Evolutionary conservation across 2,329 filamentous ascomycete species (phyloP), one percentile per base, ranked within the genome.

Genomic region (Beauveria asiatica): DNA sequence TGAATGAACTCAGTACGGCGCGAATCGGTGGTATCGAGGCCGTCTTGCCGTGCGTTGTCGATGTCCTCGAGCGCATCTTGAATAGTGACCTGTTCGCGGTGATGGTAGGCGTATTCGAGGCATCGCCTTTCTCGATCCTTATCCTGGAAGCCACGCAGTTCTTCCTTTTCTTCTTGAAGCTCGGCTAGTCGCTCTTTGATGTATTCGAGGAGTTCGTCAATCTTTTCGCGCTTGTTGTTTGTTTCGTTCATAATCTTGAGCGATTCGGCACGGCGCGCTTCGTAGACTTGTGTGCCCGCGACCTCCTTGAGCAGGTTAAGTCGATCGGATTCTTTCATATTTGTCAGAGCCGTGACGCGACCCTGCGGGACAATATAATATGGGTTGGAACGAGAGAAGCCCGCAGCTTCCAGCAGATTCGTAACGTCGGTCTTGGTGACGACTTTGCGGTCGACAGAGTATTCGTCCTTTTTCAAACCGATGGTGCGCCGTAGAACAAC

Each of bases 281-380:
- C 94, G 75, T 99, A 99, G 49, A 97, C 92, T 69, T 97, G 92
- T 8, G 94, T 99, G 63, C 94, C 94, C 0, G 94, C 94, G n/a
- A 99, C 94, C 70, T 97, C 94, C 74, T 99, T 99, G 63, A 99
- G 77, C 62, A 99, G 78, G 66, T 89, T 92, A 64, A 99, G 76
- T 57, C 94, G 85, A 72, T 97, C 92, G 1, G 87, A 86, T 72
- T 99, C 94, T 74, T 97, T 97, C 94, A 99, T 99, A 72, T 97
- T 99, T 49, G 94, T 99, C 70, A 99, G 80, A 25, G 91, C 88
- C 0, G 94, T 97, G 62, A 99, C 92, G 70, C 94, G 91, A 58
- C 94, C 94, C 73, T 99, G 94, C 0, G 95, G 94, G 2, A 99
- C 95, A 68, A 99, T 99, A 73, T 99, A 99, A 80, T 97, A 99